Conservation (phyloP, 1,139 yeast species). For the Protomyces pachydermus region DNA sequence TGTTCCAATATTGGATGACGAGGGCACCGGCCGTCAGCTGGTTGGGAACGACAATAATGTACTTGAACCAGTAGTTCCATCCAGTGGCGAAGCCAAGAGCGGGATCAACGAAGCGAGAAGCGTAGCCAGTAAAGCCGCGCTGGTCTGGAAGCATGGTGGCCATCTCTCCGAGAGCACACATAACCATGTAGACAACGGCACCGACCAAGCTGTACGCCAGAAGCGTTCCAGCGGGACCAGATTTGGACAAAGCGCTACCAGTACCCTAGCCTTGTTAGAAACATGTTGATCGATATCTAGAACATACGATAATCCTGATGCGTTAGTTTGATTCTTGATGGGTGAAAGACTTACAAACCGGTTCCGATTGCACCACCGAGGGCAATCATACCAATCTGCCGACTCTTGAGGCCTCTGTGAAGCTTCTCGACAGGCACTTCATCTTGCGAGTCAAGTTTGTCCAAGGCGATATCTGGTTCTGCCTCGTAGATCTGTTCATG, state of each 20-base stretch:
- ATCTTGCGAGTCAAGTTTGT: not conserved
- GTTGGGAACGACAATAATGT: constrained; percentile 47
- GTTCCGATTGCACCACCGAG: constrained; percentile 46
- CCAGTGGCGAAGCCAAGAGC: constrained; percentile 83
- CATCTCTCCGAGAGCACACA: constrained; percentile 70
- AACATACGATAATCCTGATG: not conserved
- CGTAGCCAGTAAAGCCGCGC: constrained; percentile 47
- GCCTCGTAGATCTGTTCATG: not conserved
- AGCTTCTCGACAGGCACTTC: not conserved
- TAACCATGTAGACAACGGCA: constrained; percentile 58
- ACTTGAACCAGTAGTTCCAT: constrained; percentile 69
- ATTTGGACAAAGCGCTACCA: constrained; percentile 56
- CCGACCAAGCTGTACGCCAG: constrained; percentile 61
- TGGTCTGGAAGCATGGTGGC: constrained; percentile 48
- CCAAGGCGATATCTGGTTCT: not conserved
- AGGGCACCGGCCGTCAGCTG: constrained; percentile 43
- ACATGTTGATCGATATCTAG: too few species aligned
- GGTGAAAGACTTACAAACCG: not conserved
- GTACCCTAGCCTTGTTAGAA: constrained; percentile 47
- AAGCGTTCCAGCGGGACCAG: constrained; percentile 67
- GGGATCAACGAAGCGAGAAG: constrained; percentile 65
- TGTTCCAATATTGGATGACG: constrained; percentile 38
- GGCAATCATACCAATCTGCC: constrained; percentile 77
- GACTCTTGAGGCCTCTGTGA: constrained; percentile 28
- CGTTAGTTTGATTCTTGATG: not conserved